Evolutionary conservation across 805 yeast species (phyloP).

Genomic region (Lipomyces mesembrius): DNA sequence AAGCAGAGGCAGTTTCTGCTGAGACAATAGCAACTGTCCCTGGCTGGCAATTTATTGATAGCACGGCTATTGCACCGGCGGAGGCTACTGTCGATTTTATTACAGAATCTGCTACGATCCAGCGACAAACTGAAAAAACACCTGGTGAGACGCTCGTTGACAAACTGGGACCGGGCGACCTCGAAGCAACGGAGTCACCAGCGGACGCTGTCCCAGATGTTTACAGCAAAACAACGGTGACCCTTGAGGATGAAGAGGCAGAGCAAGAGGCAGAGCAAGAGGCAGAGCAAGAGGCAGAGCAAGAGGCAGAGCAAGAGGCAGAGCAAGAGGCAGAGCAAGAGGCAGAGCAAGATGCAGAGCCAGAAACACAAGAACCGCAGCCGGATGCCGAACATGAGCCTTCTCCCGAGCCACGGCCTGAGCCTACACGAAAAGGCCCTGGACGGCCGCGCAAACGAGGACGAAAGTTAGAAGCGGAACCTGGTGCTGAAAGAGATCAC

Average conservation of each 20-base stretch:
- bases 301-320: not conserved
- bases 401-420: slow-evolving; percentile 14
- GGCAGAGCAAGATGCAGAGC: slow-evolving; percentile 5
- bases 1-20: not conserved
- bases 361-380: slow-evolving; percentile 4
- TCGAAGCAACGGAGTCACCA: not conserved
- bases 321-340: slow-evolving; percentile 4
- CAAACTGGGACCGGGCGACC: not conserved
- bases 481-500: not conserved
- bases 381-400: slow-evolving; percentile 1
- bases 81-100: slow-evolving; percentile 10
- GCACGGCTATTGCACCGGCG: not conserved
- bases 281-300: not conserved
- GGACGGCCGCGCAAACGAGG: slow-evolving; percentile 1
- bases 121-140: not conserved
- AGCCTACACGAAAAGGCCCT: not conserved
- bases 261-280: slow-evolving; percentile 2
- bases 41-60: slow-evolving; percentile 1
- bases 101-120: not conserved
- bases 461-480: not conserved
- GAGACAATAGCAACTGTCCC: not conserved
- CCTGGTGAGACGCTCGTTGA: not conserved
- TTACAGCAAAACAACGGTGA: slow-evolving; percentile 6
- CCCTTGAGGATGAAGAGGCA: not conserved
- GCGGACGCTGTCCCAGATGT: slow-evolving; percentile 4